Evolutionary conservation across 2,329 filamentous ascomycete species (phyloP), one percentile per base, ranked within the genome.

Genomic region (Septoria linicola): DNA sequence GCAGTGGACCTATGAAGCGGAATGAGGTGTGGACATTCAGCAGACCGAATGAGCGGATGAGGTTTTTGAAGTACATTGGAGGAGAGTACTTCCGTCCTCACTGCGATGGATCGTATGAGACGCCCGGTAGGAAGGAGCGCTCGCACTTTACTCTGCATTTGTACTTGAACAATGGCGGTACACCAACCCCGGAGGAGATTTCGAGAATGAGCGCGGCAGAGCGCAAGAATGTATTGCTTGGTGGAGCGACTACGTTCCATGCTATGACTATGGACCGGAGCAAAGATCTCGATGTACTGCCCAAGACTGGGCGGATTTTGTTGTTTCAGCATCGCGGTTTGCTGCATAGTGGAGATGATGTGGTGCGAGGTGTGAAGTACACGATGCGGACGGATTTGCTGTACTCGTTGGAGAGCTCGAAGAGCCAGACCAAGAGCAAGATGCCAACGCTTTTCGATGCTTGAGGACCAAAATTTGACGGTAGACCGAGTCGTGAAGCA

Each of bases 41-140:
- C 8, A 66, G 83, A 8, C 66, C 88, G 35, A 93, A 93, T 66
- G 80, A 89, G 65, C 73, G 87, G 30, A 78, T 91, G 78, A 74
- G 89, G 21, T 91, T 91, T 61, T 71, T 95, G 43, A 84, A 81
- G 63, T 93, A 93, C 66, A 76, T 76, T 0, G 70, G 76, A 0
- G 87, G 87, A 0, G 83, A 90, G 61, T 92, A 84, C 65, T 93
- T 95, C 62, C 79, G 77, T 54, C 82, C 83, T 3, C 88, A 92
- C 64, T 83, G 79, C 58, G 88, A 92, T 63, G 82, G 80, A 0
- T 61, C 72, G 0, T 92, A 86, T 59, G 72, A 72, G 42, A 83
- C 81, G 13, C 75, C 77, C 0, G 77, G 81, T 46, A 70, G 73
- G 6, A 71, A 66, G 16, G 74, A 81, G 64, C 64, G 68, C 10